phyloP scores from a whole-genome alignment of 495 filamentous ascomycete species.

The Penicillium macrosclerotiorum region DNA sequence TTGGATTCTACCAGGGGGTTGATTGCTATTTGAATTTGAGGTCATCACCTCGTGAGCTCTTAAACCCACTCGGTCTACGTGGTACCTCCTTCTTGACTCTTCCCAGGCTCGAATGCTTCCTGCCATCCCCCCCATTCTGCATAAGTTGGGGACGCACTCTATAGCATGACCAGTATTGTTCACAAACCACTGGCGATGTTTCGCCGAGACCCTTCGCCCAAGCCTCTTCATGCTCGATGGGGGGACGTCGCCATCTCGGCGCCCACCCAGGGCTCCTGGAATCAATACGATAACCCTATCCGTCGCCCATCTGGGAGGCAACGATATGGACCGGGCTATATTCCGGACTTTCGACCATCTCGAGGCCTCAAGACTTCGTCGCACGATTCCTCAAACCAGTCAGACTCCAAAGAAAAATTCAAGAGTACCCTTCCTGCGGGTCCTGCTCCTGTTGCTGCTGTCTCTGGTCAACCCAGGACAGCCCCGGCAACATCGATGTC shows the following conservation, averaged over 20 bases:
- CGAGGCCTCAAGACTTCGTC: not conserved
- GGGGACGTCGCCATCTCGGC: constrained; percentile 39
- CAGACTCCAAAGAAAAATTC: constrained; percentile 12
- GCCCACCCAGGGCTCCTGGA: constrained; percentile 43
- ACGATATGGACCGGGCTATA: constrained; percentile 29
- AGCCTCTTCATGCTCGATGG: constrained; percentile 39
- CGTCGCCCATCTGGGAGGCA: constrained; percentile 18
- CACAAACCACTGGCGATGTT: constrained; percentile 33
- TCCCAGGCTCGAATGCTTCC: constrained; percentile 17
- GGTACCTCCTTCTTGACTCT: not conserved
- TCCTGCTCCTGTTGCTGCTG: too few relatives aligned
- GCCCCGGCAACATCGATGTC: constrained; percentile 2
- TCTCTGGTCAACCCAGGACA: too few relatives aligned
- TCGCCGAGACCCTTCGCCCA: constrained; percentile 27
- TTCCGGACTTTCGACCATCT: constrained; percentile 19
- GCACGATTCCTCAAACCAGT: too few relatives aligned
- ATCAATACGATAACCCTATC: constrained; percentile 38
- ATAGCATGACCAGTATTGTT: constrained; percentile 31
- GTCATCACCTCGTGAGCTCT: too few relatives aligned
- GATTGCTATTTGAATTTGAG: too few relatives aligned
- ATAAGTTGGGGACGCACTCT: not conserved
- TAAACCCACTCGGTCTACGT: too few relatives aligned
- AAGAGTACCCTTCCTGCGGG: constrained; percentile 6
- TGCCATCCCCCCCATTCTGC: not conserved
- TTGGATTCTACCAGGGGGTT: not conserved